Percentiles rank a stretch among this genome's conserved stretches.
phyloP scores from a whole-genome alignment of 495 filamentous ascomycete species.

The Penicillium maclennaniae region DNA sequence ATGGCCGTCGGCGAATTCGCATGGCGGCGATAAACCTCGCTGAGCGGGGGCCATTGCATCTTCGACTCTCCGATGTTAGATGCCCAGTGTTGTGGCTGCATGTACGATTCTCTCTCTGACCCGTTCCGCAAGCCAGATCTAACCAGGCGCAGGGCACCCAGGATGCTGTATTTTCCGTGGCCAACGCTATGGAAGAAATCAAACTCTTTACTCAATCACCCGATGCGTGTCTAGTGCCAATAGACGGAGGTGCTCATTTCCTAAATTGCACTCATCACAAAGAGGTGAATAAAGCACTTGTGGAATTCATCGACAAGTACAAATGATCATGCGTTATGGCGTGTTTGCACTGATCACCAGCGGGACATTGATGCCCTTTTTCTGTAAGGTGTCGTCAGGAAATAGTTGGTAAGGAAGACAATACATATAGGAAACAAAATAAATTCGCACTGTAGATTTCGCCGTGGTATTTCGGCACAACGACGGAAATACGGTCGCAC shows the following conservation, averaged over 20 bases:
- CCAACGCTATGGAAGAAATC: constrained; percentile 52
- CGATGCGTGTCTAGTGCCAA: constrained; percentile 44
- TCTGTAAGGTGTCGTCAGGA: background rate
- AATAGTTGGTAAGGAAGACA: background rate
- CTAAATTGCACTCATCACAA: constrained; percentile 41
- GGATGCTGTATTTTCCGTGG: constrained; percentile 48
- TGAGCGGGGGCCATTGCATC: constrained; percentile 56
- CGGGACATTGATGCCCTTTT: background rate
- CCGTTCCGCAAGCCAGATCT: background rate
- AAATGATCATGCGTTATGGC: background rate
- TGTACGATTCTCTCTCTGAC: constrained; percentile 29
- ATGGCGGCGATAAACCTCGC: constrained; percentile 56
- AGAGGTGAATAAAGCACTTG: constrained; percentile 9
- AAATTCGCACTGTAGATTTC: no score
- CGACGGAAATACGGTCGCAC: no score
- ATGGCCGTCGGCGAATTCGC: constrained; percentile 50
- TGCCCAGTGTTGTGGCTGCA: constrained; percentile 65
- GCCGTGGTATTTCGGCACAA: no score
- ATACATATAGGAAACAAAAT: background rate
- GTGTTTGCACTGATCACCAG: background rate
- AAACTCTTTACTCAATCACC: constrained; percentile 51
- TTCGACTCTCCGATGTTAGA: constrained; percentile 49
- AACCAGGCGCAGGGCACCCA: constrained; percentile 41
- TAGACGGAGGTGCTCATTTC: constrained; percentile 57
- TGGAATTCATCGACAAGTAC: constrained; percentile 7